Percentiles rank a stretch among this genome's conserved stretches.
Evolutionary conservation across 345 rosid genomes (phyloP).

Genomic region (Mangifera indica): DNA sequence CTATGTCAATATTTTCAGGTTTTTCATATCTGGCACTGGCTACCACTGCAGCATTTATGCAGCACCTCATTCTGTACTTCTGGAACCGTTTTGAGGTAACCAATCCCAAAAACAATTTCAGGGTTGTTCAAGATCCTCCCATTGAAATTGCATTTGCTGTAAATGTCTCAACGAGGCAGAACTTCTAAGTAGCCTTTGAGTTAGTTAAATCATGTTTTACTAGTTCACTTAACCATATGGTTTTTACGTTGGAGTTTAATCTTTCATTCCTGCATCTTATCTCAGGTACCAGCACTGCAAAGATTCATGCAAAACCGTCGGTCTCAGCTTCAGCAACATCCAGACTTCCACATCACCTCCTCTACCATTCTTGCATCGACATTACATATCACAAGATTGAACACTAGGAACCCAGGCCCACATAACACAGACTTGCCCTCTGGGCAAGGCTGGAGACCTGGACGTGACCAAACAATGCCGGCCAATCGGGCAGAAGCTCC

Average conservation of each 20-base stretch:
- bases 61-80: conserved; percentile 89
- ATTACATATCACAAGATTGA: conserved; percentile 83
- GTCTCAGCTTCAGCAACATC: conserved; percentile 81
- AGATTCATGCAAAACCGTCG: conserved; percentile 79
- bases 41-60: conserved; percentile 94
- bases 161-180: neutral
- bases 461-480: conserved; percentile 38
- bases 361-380: conserved; percentile 96
- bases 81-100: conserved; percentile 99
- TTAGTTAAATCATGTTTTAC: neutral
- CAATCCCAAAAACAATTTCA: neutral
- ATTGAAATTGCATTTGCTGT: neutral
- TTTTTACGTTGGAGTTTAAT: neutral
- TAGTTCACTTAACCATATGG: neutral
- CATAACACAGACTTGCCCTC: conserved; percentile 36
- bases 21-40: conserved; percentile 91
- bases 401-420: conserved; percentile 58
- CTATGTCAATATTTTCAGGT: conserved; percentile 43
- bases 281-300: conserved; percentile 89
- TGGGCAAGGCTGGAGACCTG: conserved; percentile 52
- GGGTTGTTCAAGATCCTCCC: neutral
- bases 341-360: conserved; percentile 91
- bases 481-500: conserved; percentile 29
- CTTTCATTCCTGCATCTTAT: neutral
- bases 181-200: neutral